These are phyloP conservation scores for Lactarius indigo DNA, from an alignment of 768 basidiomycete genomes.

Conservation along the genomic window DNA sequence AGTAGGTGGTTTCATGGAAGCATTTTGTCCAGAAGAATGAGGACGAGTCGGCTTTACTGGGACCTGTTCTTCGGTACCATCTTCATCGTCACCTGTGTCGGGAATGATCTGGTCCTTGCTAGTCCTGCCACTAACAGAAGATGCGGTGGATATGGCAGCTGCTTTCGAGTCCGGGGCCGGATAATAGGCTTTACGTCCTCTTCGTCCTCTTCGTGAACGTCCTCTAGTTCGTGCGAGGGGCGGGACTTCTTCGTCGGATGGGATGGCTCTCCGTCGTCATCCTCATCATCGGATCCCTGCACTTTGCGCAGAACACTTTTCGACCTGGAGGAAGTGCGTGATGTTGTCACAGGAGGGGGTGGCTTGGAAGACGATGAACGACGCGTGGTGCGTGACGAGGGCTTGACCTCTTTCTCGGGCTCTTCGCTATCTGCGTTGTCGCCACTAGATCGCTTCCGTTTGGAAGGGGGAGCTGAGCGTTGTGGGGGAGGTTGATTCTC, in stretches of 20 bases:
- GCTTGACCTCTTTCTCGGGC: constrained; percentile 11
- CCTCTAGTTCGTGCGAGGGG: constrained; percentile 17
- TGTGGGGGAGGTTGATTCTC: not conserved
- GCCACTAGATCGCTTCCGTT: constrained; percentile 22
- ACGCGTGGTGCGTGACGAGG: constrained; percentile 20
- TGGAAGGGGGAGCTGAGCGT: constrained; percentile 1
- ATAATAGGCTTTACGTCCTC: constrained; percentile 17
- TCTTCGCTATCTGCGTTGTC: constrained; percentile 7
- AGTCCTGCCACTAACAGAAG: not conserved
- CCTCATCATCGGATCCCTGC: constrained; percentile 14
- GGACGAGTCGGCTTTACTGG: constrained; percentile 13
- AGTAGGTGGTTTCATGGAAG: constrained; percentile 9
- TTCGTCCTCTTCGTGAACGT: constrained; percentile 25
- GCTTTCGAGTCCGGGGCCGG: constrained; percentile 4
- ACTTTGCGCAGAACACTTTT: constrained; percentile 7
- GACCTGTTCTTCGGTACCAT: constrained; percentile 4
- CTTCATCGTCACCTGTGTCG: constrained; percentile 8
- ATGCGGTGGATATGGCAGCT: not conserved
- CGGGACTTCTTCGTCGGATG: constrained; percentile 22
- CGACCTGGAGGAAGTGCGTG: constrained; percentile 18
- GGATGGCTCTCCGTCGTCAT: constrained; percentile 18
- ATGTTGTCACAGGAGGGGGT: not conserved
- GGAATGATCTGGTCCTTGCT: constrained; percentile 3
- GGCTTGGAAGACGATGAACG: constrained; percentile 15
- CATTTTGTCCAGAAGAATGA: constrained; percentile 2